These are phyloP conservation scores for Glebionis coronaria DNA, from an alignment of 129 eudicot species.

Conservation along the genomic window DNA sequence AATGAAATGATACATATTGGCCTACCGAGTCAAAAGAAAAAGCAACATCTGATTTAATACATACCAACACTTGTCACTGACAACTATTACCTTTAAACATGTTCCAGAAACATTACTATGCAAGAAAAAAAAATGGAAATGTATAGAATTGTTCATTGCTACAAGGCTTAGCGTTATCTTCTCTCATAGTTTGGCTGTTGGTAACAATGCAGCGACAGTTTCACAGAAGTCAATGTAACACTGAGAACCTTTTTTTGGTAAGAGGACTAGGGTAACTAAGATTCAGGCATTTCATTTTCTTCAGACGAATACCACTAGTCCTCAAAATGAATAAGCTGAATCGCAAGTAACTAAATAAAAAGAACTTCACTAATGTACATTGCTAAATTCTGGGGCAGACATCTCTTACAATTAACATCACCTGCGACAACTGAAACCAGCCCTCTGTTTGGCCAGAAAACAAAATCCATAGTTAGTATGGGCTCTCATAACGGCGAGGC, in stretches of 20 bases:
- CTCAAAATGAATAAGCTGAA: not conserved
- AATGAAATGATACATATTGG: too few relatives aligned
- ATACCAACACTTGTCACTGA: too few relatives aligned
- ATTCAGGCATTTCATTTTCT: not conserved
- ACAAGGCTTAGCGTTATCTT: not conserved
- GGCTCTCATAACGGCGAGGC: constrained; percentile 12
- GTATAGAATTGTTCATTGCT: not conserved
- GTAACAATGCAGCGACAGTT: not conserved
- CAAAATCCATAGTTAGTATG: constrained; percentile 28
- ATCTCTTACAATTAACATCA: constrained; percentile 17
- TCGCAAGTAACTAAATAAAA: constrained; percentile 12
- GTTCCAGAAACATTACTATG: not conserved
- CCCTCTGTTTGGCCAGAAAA: constrained; percentile 5
- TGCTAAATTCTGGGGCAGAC: constrained; percentile 14
- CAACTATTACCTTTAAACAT: too few relatives aligned
- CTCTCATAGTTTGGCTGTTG: not conserved
- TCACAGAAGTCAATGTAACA: not conserved
- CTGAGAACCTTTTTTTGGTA: too few relatives aligned
- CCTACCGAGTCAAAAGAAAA: too few relatives aligned
- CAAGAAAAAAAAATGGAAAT: not conserved
- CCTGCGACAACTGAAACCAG: constrained; percentile 11
- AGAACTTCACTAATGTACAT: constrained; percentile 33
- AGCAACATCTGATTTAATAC: too few relatives aligned
- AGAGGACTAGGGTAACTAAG: not conserved
- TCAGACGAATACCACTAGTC: not conserved